These are phyloP conservation scores for Hypoxylon sp. DNA, from an alignment of 2,329 filamentous ascomycete species.

Conservation along the genomic window DNA sequence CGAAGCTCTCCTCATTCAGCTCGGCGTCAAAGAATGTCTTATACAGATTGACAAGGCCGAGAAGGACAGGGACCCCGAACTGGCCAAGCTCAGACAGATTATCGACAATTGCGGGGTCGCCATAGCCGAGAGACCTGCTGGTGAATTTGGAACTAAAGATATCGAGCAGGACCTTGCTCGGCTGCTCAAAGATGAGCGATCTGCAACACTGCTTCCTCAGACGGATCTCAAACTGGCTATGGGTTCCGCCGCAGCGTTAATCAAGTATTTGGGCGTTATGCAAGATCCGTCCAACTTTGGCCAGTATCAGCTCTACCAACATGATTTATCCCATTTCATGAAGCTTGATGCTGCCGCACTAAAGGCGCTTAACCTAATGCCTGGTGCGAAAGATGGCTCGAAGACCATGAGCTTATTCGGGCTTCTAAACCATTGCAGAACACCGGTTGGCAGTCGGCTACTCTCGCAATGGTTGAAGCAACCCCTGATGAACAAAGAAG, in stretches of 20 bases:
- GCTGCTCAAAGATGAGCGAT: conserved; percentile 86
- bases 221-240: conserved; percentile 96
- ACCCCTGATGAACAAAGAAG: conserved; percentile 88
- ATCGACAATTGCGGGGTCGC: conserved; percentile 93
- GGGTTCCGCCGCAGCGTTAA: conserved; percentile 91
- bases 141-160: conserved; percentile 88
- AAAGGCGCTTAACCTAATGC: conserved; percentile 96
- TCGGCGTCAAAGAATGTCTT: conserved; percentile 94
- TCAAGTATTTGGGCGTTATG: conserved; percentile 92
- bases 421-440: conserved; percentile 97
- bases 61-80: conserved; percentile 89
- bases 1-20: conserved; percentile 93
- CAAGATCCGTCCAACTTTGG: conserved; percentile 96
- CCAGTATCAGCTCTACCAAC: conserved; percentile 96
- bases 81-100: conserved; percentile 88
- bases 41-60: conserved; percentile 82
- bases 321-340: conserved; percentile 97
- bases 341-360: conserved; percentile 95
- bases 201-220: conserved; percentile 82
- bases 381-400: conserved; percentile 90
- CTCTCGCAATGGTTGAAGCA: conserved; percentile 98
- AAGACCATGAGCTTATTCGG: conserved; percentile 98
- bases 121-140: conserved; percentile 80
- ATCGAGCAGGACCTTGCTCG: conserved; percentile 95
- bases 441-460: conserved; percentile 88